phyloP scores from a whole-genome alignment of 805 yeast genomes.

The Nakazawaea ishiwadae region DNA sequence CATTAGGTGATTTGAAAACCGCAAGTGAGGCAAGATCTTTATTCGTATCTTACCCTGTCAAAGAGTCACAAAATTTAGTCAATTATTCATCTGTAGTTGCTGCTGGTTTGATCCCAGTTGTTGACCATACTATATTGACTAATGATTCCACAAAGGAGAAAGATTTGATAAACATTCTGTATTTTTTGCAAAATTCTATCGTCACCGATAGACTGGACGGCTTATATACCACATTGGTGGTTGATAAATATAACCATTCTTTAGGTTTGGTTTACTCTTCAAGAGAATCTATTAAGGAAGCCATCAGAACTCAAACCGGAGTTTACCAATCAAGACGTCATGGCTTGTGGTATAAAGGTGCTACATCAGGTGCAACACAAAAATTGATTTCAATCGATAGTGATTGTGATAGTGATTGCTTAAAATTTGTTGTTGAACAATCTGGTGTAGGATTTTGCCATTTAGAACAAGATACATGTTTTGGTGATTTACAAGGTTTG shows the following conservation, averaged over 20 bases:
- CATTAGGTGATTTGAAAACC: slow-evolving; percentile 15
- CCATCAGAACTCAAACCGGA: slow-evolving; percentile 77
- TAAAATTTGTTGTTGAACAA: slow-evolving; percentile 84
- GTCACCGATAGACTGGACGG: slow-evolving; percentile 86
- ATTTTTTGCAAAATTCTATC: slow-evolving; percentile 45
- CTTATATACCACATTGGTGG: slow-evolving; percentile 78
- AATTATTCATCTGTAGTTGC: slow-evolving; percentile 22
- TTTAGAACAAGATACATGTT: slow-evolving; percentile 75
- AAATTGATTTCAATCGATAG: slow-evolving; percentile 56
- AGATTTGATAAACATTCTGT: slow-evolving; percentile 31
- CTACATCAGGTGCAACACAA: slow-evolving; percentile 95
- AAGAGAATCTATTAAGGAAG: slow-evolving; percentile 70
- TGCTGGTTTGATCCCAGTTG: slow-evolving; percentile 32
- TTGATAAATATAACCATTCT: slow-evolving; percentile 61
- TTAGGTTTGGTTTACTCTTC: slow-evolving; percentile 93
- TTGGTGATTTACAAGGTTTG: slow-evolving; percentile 67
- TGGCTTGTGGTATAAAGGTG: slow-evolving; percentile 95
- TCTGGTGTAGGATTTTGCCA: slow-evolving; percentile 92
- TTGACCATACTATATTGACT: slow-evolving; percentile 25
- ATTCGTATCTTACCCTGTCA: slow-evolving; percentile 15
- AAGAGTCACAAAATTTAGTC: slow-evolving; percentile 14
- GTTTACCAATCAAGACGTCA: slow-evolving; percentile 91
- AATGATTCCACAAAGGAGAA: slow-evolving; percentile 24
- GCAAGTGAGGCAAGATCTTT: slow-evolving; percentile 18
- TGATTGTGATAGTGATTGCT: slow-evolving; percentile 92